These are phyloP conservation scores for Salix purpurea DNA, from an alignment of 345 rosid species.

Conservation along the genomic window DNA sequence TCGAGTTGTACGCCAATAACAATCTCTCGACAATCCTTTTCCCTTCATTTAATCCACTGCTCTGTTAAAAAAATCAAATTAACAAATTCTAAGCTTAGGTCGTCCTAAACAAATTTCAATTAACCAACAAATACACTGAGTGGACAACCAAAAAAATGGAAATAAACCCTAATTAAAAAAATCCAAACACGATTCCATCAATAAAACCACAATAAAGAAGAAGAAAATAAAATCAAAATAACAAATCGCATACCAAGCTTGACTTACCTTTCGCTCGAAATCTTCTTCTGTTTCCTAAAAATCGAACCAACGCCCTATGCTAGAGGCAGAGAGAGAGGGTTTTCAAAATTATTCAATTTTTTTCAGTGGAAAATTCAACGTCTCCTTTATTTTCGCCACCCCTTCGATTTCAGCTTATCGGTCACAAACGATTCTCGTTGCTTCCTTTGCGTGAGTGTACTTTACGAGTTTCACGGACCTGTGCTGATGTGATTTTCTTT, in stretches of 20 bases:
- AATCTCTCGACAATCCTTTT: slow-evolving; percentile 38
- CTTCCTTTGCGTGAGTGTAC: neutral
- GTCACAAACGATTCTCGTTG: neutral
- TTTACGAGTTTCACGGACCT: neutral
- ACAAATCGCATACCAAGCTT: neutral
- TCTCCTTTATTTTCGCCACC: neutral
- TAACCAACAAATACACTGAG: neutral
- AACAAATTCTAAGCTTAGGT: neutral
- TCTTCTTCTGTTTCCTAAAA: neutral
- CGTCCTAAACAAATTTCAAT: neutral
- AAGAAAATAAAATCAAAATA: neutral
- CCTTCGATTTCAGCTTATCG: neutral
- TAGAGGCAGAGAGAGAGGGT: neutral
- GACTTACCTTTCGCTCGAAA: neutral
- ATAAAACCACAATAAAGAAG: neutral
- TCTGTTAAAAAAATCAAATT: neutral
- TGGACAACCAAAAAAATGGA: neutral
- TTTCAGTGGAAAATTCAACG: neutral
- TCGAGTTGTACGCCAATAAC: slow-evolving; percentile 33
- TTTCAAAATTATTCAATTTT: neutral
- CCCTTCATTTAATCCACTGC: slow-evolving; percentile 27
- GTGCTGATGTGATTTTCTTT: neutral
- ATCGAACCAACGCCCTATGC: neutral
- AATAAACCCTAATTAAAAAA: neutral
- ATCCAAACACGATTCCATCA: neutral